Conservation (phyloP, 1,284 basidiomycete genomes). For the Naganishia sp. region DNA sequence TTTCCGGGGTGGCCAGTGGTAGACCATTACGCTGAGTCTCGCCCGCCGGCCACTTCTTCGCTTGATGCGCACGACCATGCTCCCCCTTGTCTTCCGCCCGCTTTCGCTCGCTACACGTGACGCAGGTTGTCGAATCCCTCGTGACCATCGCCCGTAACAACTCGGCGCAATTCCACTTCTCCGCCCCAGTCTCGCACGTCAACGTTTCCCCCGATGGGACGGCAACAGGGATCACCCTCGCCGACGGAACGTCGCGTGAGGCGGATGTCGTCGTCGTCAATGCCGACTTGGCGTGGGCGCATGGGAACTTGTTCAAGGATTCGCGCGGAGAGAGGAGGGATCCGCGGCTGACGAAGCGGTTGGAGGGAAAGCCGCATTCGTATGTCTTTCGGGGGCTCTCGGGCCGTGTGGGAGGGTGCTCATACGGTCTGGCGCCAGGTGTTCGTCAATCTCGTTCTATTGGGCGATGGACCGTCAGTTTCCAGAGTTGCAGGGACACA, state of each 20-base stretch:
- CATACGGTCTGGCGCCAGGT: conserved; percentile 40
- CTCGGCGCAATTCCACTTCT: conserved; percentile 55
- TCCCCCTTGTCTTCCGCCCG: neutral
- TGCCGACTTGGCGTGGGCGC: conserved; percentile 59
- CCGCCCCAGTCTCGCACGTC: conserved; percentile 53
- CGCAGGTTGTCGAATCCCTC: conserved; percentile 54
- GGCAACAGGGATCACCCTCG: conserved; percentile 55
- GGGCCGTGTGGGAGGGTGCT: conserved; percentile 21
- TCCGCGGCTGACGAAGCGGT: conserved; percentile 40
- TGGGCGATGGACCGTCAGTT: conserved; percentile 57
- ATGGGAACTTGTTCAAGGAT: conserved; percentile 55
- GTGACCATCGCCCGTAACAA: conserved; percentile 56
- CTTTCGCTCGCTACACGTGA: neutral
- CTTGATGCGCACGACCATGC: neutral
- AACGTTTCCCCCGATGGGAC: conserved; percentile 39
- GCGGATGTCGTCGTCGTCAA: conserved; percentile 60
- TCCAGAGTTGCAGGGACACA: conserved; percentile 57
- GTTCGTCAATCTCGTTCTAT: conserved; percentile 60
- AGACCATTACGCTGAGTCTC: neutral
- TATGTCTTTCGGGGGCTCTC: conserved; percentile 27
- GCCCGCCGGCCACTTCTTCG: neutral
- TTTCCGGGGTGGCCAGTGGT: neutral
- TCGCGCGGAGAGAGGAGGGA: conserved; percentile 34
- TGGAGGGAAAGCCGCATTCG: conserved; percentile 47
- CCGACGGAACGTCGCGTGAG: conserved; percentile 51